phyloP scores from a whole-genome alignment of 257 asterid genomes.

The Thymus quinquecostatus region DNA sequence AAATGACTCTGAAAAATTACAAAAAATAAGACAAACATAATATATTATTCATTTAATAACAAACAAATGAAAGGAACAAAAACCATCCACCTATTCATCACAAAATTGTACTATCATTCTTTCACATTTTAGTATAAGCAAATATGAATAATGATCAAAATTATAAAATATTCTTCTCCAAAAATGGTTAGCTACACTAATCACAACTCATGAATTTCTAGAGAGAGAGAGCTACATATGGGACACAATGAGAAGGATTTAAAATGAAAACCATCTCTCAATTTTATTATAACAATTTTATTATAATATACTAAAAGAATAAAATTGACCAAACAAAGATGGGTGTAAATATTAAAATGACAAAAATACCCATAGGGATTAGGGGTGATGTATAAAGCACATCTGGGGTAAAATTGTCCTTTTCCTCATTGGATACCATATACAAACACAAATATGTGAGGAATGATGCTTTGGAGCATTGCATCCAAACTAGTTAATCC shows the following conservation, averaged over 20 bases:
- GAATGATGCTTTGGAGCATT: conserved; percentile 34
- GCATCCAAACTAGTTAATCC: conserved; percentile 41
- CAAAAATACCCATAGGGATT: conserved; percentile 43
- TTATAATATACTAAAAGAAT: background rate
- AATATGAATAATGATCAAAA: background rate
- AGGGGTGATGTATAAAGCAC: conserved; percentile 35
- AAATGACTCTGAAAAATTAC: conserved; percentile 24
- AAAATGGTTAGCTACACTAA: conserved; percentile 11
- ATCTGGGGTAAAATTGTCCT: conserved; percentile 70
- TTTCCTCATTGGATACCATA: conserved; percentile 40
- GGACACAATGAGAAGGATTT: conserved; percentile 28
- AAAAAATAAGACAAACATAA: conserved; percentile 29
- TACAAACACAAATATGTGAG: conserved; percentile 9
- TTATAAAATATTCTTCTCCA: background rate
- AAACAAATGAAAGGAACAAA: conserved; percentile 10
- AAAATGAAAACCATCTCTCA: conserved; percentile 25
- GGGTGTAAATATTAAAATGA: conserved; percentile 50
- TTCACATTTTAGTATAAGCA: conserved; percentile 4
- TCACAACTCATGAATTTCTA: background rate
- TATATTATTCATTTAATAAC: conserved; percentile 15
- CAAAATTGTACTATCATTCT: background rate
- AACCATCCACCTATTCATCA: background rate
- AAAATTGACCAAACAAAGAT: conserved; percentile 44
- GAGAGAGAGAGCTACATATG: conserved; percentile 16
- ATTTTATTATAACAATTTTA: conserved; percentile 2